phyloP scores from a whole-genome alignment of 768 basidiomycete genomes.

The Suillus lakei region DNA sequence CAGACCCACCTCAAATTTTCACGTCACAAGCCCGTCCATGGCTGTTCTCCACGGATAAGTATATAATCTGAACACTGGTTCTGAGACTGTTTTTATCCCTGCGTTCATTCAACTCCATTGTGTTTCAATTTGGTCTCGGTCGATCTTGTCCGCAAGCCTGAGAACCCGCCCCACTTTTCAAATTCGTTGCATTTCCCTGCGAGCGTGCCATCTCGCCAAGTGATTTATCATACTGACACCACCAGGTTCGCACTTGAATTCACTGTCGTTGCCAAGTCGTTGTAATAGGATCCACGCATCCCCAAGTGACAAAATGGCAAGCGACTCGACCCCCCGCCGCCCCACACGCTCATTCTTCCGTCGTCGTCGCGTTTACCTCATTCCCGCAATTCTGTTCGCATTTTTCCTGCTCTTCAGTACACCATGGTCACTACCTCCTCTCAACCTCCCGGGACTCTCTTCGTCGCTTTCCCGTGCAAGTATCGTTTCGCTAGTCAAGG shows the following conservation, averaged over 20 bases:
- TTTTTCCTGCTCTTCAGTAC: slow-evolving; percentile 43
- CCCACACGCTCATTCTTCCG: slow-evolving; percentile 31
- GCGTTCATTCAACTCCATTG: no score
- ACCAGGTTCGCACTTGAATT: background rate
- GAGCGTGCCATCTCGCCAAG: background rate
- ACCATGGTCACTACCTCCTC: slow-evolving; percentile 47
- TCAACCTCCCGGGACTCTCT: slow-evolving; percentile 38
- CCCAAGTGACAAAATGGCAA: background rate
- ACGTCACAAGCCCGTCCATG: background rate
- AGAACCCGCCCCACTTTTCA: background rate
- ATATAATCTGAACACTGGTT: background rate
- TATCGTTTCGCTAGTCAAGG: slow-evolving; percentile 43
- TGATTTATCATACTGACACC: background rate
- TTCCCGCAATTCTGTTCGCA: slow-evolving; percentile 41
- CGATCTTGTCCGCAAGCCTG: slow-evolving; percentile 1
- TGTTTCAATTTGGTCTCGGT: background rate
- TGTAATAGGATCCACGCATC: background rate
- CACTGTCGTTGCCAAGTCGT: background rate
- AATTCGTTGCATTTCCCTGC: background rate
- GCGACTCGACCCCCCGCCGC: background rate
- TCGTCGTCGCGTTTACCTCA: slow-evolving; percentile 51
- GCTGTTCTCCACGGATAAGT: background rate
- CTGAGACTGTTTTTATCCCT: background rate
- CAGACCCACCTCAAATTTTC: background rate
- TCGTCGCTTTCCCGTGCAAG: slow-evolving; percentile 43